These are phyloP conservation scores for Kockiozyma suomiensis DNA, from an alignment of 805 yeast species.

Conservation along the genomic window DNA sequence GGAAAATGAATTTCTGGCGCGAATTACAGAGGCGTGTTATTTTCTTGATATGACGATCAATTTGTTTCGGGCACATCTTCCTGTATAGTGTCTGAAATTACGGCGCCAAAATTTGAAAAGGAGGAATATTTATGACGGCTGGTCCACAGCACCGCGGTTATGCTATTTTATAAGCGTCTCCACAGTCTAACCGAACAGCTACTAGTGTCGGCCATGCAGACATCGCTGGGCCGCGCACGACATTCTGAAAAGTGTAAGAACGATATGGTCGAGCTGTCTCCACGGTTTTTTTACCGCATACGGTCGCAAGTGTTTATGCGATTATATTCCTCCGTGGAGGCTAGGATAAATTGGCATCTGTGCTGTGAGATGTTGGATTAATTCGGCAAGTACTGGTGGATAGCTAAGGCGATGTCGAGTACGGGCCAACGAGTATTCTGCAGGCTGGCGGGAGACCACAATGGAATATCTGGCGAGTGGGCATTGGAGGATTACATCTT, in stretches of 20 bases:
- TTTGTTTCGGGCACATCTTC: slow-evolving; percentile 43
- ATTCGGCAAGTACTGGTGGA: slow-evolving; percentile 31
- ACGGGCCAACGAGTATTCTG: slow-evolving; percentile 29
- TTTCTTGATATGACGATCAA: slow-evolving; percentile 45
- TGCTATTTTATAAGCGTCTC: slow-evolving; percentile 42
- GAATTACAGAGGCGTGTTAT: slow-evolving; percentile 37
- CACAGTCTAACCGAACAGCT: slow-evolving; percentile 23
- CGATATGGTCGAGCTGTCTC: slow-evolving; percentile 29
- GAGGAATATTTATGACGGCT: slow-evolving; percentile 26
- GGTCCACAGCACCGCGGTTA: slow-evolving; percentile 39
- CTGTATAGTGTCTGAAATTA: slow-evolving; percentile 11
- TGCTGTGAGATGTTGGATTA: slow-evolving; percentile 24
- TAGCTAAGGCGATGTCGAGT: slow-evolving; percentile 32
- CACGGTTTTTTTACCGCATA: slow-evolving; percentile 44
- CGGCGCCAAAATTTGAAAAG: slow-evolving; percentile 9
- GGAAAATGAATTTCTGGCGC: slow-evolving; percentile 38
- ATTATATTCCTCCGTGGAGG: slow-evolving; percentile 36
- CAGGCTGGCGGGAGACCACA: slow-evolving; percentile 26
- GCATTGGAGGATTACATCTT: slow-evolving; percentile 18
- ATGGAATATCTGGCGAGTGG: slow-evolving; percentile 15
- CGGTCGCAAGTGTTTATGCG: too few relatives aligned
- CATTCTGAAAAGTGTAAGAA: slow-evolving; percentile 20
- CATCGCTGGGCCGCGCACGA: slow-evolving; percentile 23
- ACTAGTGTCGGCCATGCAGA: slow-evolving; percentile 23
- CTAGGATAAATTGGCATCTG: slow-evolving; percentile 25